These are phyloP conservation scores for Yamadazyma tumulicola DNA, from an alignment of 805 yeast genomes.

Conservation along the genomic window DNA sequence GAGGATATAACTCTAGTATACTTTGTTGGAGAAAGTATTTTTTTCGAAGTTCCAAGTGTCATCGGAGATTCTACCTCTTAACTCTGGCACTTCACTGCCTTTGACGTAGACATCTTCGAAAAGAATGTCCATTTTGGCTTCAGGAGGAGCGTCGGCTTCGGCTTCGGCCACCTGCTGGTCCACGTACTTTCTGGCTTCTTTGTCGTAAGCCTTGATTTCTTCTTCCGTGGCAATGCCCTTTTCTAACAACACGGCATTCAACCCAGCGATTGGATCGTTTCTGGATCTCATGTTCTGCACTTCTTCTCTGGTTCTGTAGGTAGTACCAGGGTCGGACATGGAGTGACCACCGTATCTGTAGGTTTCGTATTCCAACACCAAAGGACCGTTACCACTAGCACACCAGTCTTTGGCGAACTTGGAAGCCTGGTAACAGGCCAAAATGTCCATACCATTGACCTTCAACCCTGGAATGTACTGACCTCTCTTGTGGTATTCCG, in stretches of 20 bases:
- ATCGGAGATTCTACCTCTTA: conserved; percentile 95
- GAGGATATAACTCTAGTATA: conserved; percentile 31
- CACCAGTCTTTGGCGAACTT: conserved; percentile 97
- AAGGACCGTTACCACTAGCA: conserved; percentile 89
- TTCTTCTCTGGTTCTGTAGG: conserved; percentile 99
- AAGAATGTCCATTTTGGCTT: conserved; percentile 88
- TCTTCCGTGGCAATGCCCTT: conserved; percentile 86
- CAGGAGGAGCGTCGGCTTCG: conserved; percentile 92
- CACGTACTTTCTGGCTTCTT: conserved; percentile 92
- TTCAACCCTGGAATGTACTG: conserved; percentile 98
- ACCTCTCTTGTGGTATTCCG: conserved; percentile 98
- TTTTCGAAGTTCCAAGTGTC: conserved; percentile 85
- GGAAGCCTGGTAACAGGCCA: conserved; percentile 94
- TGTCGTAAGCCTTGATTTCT: conserved; percentile 91
- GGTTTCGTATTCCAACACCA: conserved; percentile 95
- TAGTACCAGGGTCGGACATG: conserved; percentile 99
- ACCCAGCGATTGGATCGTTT: conserved; percentile 96
- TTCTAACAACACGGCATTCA: conserved; percentile 82
- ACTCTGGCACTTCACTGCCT: conserved; percentile 87
- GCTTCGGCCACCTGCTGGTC: conserved; percentile 94
- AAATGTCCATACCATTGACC: conserved; percentile 97
- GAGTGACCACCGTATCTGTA: conserved; percentile 99
- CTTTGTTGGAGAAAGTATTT: conserved; percentile 44
- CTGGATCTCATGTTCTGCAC: conserved; percentile 98
- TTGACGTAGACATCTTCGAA: conserved; percentile 96